These are phyloP conservation scores for Mycothermus thermophilus DNA, from an alignment of 495 filamentous ascomycete genomes.

Conservation along the genomic window DNA sequence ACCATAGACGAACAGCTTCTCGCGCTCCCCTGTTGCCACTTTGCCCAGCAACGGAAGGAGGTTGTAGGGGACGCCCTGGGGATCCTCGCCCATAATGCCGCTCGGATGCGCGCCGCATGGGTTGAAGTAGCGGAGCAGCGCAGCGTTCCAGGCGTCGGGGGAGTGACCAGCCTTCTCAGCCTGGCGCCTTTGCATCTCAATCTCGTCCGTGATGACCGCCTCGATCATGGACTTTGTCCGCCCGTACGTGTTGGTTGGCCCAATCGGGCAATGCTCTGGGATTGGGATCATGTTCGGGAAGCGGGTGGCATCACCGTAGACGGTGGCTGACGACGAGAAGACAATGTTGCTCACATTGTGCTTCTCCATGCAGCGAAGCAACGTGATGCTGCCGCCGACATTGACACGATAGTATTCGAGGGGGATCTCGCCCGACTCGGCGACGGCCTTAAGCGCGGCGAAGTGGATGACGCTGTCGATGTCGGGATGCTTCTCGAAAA, in stretches of 20 bases:
- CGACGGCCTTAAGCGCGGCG: conserved; percentile 94
- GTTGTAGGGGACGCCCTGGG: conserved; percentile 91
- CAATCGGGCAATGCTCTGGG: conserved; percentile 89
- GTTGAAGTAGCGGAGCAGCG: conserved; percentile 94
- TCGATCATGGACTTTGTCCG: conserved; percentile 89
- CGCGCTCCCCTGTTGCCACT: conserved; percentile 86
- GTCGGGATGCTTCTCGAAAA: conserved; percentile 78
- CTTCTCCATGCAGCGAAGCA: conserved; percentile 74
- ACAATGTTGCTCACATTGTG: conserved; percentile 92
- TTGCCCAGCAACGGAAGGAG: conserved; percentile 86
- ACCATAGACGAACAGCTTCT: conserved; percentile 89
- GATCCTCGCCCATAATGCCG: conserved; percentile 97
- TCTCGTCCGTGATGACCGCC: conserved; percentile 75
- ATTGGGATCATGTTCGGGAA: conserved; percentile 98
- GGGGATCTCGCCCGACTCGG: conserved; percentile 88
- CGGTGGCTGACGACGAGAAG: conserved; percentile 90
- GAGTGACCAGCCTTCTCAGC: conserved; percentile 63
- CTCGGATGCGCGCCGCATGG: conserved; percentile 87
- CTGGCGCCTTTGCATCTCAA: conserved; percentile 77
- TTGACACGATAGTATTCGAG: conserved; percentile 97
- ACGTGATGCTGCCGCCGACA: conserved; percentile 80
- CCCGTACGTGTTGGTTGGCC: conserved; percentile 94
- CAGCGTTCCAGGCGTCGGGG: conserved; percentile 78
- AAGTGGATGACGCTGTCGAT: conserved; percentile 99
- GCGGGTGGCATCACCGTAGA: conserved; percentile 95